Evolutionary conservation across 257 asterid species (phyloP).

Genomic region (Solanum piurae): DNA sequence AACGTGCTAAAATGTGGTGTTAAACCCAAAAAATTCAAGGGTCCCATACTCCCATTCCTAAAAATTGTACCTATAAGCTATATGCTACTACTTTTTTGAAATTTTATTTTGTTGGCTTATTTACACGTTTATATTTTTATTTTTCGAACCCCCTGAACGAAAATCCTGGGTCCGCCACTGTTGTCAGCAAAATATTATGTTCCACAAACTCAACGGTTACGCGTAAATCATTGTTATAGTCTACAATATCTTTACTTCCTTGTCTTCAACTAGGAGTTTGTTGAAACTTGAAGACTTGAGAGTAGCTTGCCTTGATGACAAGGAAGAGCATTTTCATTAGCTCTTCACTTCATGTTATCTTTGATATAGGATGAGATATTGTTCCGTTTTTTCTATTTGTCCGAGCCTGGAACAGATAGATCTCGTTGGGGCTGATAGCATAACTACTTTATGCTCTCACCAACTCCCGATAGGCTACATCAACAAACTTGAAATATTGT

Average conservation of each 20-base stretch:
- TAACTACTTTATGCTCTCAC: neutral
- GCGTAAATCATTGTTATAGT: neutral
- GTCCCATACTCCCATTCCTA: too few species aligned
- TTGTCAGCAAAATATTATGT: neutral
- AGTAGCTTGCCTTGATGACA: neutral
- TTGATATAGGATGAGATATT: neutral
- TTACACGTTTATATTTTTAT: too few species aligned
- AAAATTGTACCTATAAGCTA: too few species aligned
- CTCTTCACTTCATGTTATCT: neutral
- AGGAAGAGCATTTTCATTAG: neutral
- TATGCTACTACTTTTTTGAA: too few species aligned
- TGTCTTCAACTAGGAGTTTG: neutral
- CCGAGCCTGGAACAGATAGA: neutral
- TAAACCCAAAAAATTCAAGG: too few species aligned
- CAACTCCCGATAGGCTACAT: neutral
- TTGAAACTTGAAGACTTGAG: neutral
- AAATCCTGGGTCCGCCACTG: too few species aligned
- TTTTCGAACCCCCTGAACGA: too few species aligned
- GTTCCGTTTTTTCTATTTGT: neutral
- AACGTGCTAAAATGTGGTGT: too few species aligned
- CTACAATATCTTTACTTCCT: neutral
- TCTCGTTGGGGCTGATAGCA: neutral
- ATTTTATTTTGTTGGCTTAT: too few species aligned
- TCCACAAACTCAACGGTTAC: neutral
- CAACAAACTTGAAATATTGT: neutral